Evolutionary conservation across 2,329 filamentous ascomycete species (phyloP).

Genomic region (Phialophora verrucosa): DNA sequence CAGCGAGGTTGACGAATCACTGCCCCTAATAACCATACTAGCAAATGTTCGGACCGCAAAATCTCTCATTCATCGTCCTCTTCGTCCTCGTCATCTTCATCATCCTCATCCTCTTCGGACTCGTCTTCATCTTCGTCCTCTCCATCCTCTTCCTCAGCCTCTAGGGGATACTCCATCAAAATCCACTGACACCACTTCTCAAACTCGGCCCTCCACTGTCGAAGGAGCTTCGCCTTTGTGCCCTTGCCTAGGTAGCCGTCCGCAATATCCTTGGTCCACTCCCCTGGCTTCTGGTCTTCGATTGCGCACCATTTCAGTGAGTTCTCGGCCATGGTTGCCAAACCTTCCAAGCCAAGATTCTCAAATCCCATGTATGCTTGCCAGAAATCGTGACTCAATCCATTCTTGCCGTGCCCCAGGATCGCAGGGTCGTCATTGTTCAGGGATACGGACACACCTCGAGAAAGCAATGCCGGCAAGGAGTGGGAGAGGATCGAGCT

Average conservation of each 20-base stretch:
- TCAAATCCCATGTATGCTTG: conserved; percentile 90
- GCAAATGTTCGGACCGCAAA: conserved; percentile 7
- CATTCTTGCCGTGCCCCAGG: conserved; percentile 78
- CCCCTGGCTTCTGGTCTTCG: conserved; percentile 73
- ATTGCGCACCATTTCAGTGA: conserved; percentile 89
- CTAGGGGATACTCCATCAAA: conserved; percentile 72
- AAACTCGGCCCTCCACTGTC: conserved; percentile 81
- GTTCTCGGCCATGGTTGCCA: conserved; percentile 89
- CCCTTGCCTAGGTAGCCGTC: conserved; percentile 75
- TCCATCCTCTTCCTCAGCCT: conserved; percentile 51
- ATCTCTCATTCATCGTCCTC: conserved; percentile 13
- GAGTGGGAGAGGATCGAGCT: conserved; percentile 78
- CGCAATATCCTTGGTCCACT: conserved; percentile 75
- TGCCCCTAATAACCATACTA: conserved; percentile 2
- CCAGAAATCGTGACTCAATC: conserved; percentile 93
- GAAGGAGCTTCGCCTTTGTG: conserved; percentile 72
- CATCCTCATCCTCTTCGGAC: conserved; percentile 37
- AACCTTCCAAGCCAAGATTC: conserved; percentile 83
- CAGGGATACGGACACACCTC: conserved; percentile 81
- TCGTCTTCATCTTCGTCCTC: conserved; percentile 37
- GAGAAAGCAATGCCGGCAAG: conserved; percentile 79
- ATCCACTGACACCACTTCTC: conserved; percentile 92
- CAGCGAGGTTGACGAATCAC: conserved; percentile 7
- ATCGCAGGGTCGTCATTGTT: conserved; percentile 93
- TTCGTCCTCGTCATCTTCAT: conserved; percentile 36